phyloP scores from a whole-genome alignment of 2,329 filamentous ascomycete genomes.

The Colletotrichum scovillei region DNA sequence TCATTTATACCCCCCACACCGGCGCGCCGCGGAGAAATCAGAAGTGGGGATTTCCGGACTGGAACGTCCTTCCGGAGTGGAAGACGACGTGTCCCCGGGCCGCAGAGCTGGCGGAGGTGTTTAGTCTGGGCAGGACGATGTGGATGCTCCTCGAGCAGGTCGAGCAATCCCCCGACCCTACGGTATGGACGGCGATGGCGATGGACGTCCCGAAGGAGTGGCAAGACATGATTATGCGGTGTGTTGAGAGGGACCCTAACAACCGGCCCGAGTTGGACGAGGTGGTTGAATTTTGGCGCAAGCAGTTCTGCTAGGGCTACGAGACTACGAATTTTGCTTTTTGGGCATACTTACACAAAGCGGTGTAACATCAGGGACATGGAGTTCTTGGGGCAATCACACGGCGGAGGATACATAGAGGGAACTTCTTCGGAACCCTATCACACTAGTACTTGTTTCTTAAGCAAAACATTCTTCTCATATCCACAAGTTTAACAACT shows the following conservation, averaged over 20 bases:
- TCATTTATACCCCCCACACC: constrained; percentile 34
- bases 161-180: constrained; percentile 27
- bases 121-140: constrained; percentile 37
- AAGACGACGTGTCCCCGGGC: constrained; percentile 35
- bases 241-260: constrained; percentile 33
- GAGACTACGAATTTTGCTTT: neutral
- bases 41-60: constrained; percentile 32
- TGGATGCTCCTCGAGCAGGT: constrained; percentile 39
- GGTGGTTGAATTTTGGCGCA: constrained; percentile 34
- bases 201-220: constrained; percentile 30
- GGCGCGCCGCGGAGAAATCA: constrained; percentile 34
- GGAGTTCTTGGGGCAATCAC: neutral
- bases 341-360: neutral
- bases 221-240: constrained; percentile 28
- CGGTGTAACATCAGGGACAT: neutral
- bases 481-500: neutral
- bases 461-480: neutral
- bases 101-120: constrained; percentile 38
- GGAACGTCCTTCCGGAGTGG: constrained; percentile 38
- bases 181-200: constrained; percentile 21
- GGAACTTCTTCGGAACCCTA: no score
- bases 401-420: no score
- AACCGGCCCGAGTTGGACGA: constrained; percentile 30
- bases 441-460: neutral
- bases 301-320: neutral